Conservation (phyloP, 371 early-diverging fungal species). For the Mucor plumbeus region DNA sequence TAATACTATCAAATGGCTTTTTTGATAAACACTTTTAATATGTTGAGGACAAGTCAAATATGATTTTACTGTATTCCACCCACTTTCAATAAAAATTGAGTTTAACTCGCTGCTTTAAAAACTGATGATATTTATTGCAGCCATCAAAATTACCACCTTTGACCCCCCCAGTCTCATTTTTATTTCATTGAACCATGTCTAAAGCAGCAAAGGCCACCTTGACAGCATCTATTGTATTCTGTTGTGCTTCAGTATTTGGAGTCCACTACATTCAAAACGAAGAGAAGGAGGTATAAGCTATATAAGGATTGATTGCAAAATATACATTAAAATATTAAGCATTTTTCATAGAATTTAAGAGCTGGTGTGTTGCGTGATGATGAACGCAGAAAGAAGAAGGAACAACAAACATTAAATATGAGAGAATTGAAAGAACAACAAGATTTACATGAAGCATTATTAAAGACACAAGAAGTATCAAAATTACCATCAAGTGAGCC, state of each 20-base stretch:
- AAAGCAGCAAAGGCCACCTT: constrained; percentile 51
- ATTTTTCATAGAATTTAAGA: constrained; percentile 26
- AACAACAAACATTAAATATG: constrained; percentile 49
- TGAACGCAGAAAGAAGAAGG: constrained; percentile 44
- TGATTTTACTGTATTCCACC: background rate
- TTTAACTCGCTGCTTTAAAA: background rate
- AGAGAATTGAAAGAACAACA: constrained; percentile 53
- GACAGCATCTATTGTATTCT: constrained; percentile 49
- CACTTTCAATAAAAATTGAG: background rate
- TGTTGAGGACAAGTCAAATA: background rate
- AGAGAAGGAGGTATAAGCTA: constrained; percentile 47
- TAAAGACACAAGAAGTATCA: constrained; percentile 52
- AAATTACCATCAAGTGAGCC: constrained; percentile 43
- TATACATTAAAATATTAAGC: background rate
- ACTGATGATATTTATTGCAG: background rate
- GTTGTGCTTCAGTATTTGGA: constrained; percentile 50
- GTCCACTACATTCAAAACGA: constrained; percentile 56
- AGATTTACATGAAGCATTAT: constrained; percentile 47
- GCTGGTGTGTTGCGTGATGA: constrained; percentile 48
- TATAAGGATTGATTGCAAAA: background rate
- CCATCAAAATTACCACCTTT: background rate
- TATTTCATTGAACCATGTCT: constrained; percentile 19
- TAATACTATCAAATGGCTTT: no score
- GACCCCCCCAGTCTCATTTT: background rate
- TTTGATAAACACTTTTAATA: no score